Base-by-base conservation (phyloP, 1,139 yeast genomes). In the Meyerozyma smithsonii region DNA sequence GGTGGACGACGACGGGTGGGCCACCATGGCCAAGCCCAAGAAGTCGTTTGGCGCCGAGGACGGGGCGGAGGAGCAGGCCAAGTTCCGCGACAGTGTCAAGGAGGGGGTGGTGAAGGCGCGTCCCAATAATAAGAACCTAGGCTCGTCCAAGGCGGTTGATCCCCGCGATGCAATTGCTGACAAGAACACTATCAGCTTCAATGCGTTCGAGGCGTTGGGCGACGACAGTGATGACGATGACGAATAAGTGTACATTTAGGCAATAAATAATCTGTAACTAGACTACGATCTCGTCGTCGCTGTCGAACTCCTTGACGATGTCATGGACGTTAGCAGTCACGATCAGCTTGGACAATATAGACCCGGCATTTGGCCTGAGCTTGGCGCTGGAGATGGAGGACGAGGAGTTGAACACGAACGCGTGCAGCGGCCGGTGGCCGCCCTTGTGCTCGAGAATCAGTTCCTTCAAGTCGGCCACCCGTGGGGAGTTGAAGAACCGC, bases 1-100 rank as follows among this genome's bases (percentile, higher is more conserved):
- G 40, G 74, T 74, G 19, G 94, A 84, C 56, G 84, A 81, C 44
- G 90, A 84, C 46, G 94, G 94, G 33, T 84, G 92, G 92, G 84
- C 84, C 42, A 81, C 90, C 21, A 68, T 79, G 46, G 75, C 76
- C 50, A 66, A 71, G 49, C 63, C 71, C 44, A 73, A 68, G 55
- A 69, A 71, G 54, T 68, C 76, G 4, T 72, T 73, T 44, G 72
- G 72, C 41, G 68, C 64, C 32, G 81, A 72, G 41, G 79, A 72
- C 26, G 70, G 61, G 36, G 62, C 51, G 17, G 77, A 67, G 30
- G 80, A 76, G 42, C 65, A 72, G 50, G 66, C 62, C 38, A 69
- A 66, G 42, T 74, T 76, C 55, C 71, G 74, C 53, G 74, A 69
- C 44, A 48, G 65, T 34, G 55, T 66, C 36, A 74, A 68, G 58